Conservation (phyloP, 257 asterid genomes). For the Vinca minor region DNA sequence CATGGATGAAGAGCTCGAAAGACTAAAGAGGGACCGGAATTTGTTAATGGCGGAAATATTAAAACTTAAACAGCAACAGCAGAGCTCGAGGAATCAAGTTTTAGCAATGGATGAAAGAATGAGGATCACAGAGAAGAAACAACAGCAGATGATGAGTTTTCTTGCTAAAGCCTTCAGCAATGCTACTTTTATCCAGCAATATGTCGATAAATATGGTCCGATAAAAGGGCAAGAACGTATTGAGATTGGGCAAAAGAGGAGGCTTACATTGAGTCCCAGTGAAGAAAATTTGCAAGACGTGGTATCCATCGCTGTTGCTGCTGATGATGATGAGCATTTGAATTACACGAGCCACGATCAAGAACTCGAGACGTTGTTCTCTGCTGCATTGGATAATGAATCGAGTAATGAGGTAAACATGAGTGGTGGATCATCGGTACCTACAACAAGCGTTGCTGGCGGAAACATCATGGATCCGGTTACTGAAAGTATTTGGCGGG, state of each 20-base stretch:
- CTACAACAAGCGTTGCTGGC: constrained; percentile 17
- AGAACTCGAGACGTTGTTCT: constrained; percentile 32
- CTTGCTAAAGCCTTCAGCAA: constrained; percentile 58
- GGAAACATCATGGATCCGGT: constrained; percentile 20
- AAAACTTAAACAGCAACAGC: constrained; percentile 69
- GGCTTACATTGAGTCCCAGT: constrained; percentile 54
- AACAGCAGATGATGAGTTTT: constrained; percentile 54
- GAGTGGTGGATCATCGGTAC: constrained; percentile 14
- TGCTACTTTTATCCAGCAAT: constrained; percentile 49
- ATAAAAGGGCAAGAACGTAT: constrained; percentile 25
- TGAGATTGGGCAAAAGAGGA: constrained; percentile 71
- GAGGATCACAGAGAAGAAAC: constrained; percentile 47
- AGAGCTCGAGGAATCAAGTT: constrained; percentile 42
- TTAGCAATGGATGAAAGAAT: constrained; percentile 53
- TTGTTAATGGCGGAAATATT: constrained; percentile 49
- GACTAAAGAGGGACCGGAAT: constrained; percentile 46
- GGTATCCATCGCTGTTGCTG: constrained; percentile 15
- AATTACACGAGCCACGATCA: constrained; percentile 15
- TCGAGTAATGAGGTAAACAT: constrained; percentile 28
- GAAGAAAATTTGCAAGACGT: constrained; percentile 34
- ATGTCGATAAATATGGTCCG: constrained; percentile 21
- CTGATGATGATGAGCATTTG: constrained; percentile 19
- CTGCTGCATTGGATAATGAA: constrained; percentile 38
- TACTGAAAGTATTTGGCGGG: constrained; percentile 46
- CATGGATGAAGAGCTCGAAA: constrained; percentile 66